These are phyloP conservation scores for Proliferodiscus dingleyae DNA, from an alignment of 2,329 filamentous ascomycete genomes.

Conservation along the genomic window DNA sequence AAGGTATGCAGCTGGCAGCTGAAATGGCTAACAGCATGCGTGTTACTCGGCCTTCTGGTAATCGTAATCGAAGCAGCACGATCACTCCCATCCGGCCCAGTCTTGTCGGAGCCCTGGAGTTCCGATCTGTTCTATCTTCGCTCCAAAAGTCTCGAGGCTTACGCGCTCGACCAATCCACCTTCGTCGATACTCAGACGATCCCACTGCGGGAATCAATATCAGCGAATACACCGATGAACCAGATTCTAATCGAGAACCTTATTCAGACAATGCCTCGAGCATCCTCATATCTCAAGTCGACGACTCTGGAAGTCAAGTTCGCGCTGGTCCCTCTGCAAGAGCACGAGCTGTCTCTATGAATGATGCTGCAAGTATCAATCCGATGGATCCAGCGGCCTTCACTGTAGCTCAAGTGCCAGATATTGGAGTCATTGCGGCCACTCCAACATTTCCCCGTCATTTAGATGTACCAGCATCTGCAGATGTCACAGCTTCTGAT, in stretches of 20 bases:
- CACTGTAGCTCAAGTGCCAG: conserved; percentile 24
- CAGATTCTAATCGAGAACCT: conserved; percentile 41
- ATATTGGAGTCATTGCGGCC: conserved; percentile 34
- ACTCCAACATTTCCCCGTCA: conserved; percentile 36
- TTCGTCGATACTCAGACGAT: conserved; percentile 66
- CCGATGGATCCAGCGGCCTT: conserved; percentile 22
- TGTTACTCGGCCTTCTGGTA: conserved; percentile 62
- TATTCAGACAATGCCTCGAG: conserved; percentile 32
- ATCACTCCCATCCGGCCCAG: conserved; percentile 87
- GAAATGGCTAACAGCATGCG: conserved; percentile 94
- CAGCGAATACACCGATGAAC: conserved; percentile 31
- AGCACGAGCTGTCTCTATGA: conserved; percentile 30
- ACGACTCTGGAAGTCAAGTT: conserved; percentile 14
- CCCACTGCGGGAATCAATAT: conserved; percentile 11
- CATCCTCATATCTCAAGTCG: conserved; percentile 37
- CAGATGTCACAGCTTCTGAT: conserved; percentile 22
- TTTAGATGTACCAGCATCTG: conserved; percentile 13
- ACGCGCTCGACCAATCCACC: conserved; percentile 62
- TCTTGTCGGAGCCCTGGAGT: conserved; percentile 88
- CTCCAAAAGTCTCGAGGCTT: conserved; percentile 77
- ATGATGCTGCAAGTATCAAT: conserved; percentile 20
- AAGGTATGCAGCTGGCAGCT: conserved; percentile 64
- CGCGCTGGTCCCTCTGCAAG: conserved; percentile 14
- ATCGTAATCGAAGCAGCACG: conserved; percentile 63
- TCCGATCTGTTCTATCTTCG: conserved; percentile 83